phyloP scores from a whole-genome alignment of 768 basidiomycete species.

The Leccinum variicolor region DNA sequence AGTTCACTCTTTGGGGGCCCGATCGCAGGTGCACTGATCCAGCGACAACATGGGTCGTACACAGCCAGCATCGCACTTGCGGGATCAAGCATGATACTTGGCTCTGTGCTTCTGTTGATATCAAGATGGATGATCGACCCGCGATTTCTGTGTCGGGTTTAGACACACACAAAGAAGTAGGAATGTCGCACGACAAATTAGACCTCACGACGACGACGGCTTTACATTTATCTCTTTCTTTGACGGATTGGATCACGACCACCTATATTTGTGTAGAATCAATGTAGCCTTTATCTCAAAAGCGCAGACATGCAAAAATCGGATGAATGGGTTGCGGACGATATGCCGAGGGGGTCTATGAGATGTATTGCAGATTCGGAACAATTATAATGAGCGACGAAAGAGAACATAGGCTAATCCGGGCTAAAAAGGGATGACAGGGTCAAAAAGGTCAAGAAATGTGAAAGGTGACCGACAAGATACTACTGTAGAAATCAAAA shows the following conservation, averaged over 20 bases:
- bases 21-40: slow-evolving; percentile 55
- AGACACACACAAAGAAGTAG: slow-evolving; percentile 7
- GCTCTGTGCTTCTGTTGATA: slow-evolving; percentile 54
- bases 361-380: slow-evolving; percentile 27
- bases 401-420: slow-evolving; percentile 20
- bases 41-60: slow-evolving; percentile 42
- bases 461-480: slow-evolving; percentile 4
- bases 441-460: slow-evolving; percentile 9
- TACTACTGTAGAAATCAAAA: slow-evolving; percentile 14
- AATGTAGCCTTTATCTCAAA: slow-evolving; percentile 28
- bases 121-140: slow-evolving; percentile 46
- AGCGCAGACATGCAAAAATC: slow-evolving; percentile 4
- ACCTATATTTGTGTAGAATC: slow-evolving; percentile 21
- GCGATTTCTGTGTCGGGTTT: slow-evolving; percentile 45
- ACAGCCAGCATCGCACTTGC: slow-evolving; percentile 55
- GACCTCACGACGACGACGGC: background rate
- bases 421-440: background rate
- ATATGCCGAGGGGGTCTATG: slow-evolving; percentile 10
- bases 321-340: slow-evolving; percentile 3
- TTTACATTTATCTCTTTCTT: background rate
- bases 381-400: slow-evolving; percentile 23
- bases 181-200: background rate
- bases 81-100: slow-evolving; percentile 54
- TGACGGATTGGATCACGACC: slow-evolving; percentile 17
- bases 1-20: slow-evolving; percentile 67